Percentiles rank a stretch among this genome's conserved stretches.
phyloP scores from a whole-genome alignment of 495 filamentous ascomycete species.

The Tetracladium setigerum region DNA sequence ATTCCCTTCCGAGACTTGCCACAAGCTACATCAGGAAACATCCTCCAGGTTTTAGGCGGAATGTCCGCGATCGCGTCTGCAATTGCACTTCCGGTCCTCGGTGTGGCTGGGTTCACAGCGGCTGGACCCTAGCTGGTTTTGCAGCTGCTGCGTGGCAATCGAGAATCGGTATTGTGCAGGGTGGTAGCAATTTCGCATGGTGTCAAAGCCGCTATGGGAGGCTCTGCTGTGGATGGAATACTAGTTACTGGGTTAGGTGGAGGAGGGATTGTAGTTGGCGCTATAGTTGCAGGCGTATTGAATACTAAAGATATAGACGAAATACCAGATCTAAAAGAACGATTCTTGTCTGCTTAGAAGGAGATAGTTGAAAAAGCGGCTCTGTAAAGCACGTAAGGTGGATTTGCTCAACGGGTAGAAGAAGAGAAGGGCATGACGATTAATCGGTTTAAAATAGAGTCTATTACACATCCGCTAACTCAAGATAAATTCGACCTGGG shows the following conservation, averaged over 20 bases:
- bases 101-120: slow-evolving; percentile 1
- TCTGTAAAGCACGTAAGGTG: too few species aligned
- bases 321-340: slow-evolving; percentile 6
- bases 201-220: slow-evolving; percentile 27
- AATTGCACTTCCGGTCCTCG: background rate
- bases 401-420: too few species aligned
- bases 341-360: slow-evolving; percentile 9
- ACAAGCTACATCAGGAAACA: background rate
- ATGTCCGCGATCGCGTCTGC: background rate
- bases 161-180: slow-evolving; percentile 15
- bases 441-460: too few species aligned
- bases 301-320: background rate
- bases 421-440: too few species aligned
- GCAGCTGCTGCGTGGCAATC: slow-evolving; percentile 12
- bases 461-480: too few species aligned
- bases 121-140: slow-evolving; percentile 1
- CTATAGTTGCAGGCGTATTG: slow-evolving; percentile 6
- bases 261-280: slow-evolving; percentile 12
- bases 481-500: too few species aligned
- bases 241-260: slow-evolving; percentile 12
- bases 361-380: background rate
- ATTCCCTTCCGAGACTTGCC: background rate
- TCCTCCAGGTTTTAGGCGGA: background rate
- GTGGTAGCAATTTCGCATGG: slow-evolving; percentile 24
- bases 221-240: slow-evolving; percentile 20